phyloP scores from a whole-genome alignment of 2,329 filamentous ascomycete species.

The Xylariaceae sp. region DNA sequence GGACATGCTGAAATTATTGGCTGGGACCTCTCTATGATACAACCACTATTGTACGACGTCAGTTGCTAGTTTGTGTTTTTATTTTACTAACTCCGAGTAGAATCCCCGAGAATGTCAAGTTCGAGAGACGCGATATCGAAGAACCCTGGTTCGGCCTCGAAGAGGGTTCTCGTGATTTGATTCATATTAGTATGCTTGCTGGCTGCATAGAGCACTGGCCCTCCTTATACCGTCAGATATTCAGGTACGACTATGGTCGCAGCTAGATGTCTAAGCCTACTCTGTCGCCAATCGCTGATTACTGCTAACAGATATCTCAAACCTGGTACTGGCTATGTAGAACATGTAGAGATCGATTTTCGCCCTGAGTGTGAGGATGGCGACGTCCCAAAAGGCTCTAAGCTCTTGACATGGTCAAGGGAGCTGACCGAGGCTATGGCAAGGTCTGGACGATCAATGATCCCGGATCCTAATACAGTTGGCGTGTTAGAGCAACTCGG shows the following conservation, averaged over 20 bases:
- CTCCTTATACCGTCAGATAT: conserved; percentile 71
- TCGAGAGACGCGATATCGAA: conserved; percentile 77
- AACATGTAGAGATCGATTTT: conserved; percentile 90
- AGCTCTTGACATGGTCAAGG: conserved; percentile 69
- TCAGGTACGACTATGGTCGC: conserved; percentile 49
- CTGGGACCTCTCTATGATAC: conserved; percentile 43
- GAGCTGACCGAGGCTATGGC: conserved; percentile 70
- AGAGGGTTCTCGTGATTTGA: conserved; percentile 72
- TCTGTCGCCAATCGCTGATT: conserved; percentile 23
- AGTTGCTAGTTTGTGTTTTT: not conserved
- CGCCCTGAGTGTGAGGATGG: conserved; percentile 71
- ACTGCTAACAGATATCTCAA: conserved; percentile 66
- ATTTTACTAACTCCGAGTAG: conserved; percentile 45
- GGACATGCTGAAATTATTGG: conserved; percentile 37
- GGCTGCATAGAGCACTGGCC: conserved; percentile 80
- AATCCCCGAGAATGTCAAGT: conserved; percentile 70
- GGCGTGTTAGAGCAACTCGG: conserved; percentile 68
- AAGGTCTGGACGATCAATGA: conserved; percentile 65
- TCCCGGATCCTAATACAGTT: conserved; percentile 57
- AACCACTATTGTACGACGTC: conserved; percentile 39
- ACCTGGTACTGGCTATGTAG: conserved; percentile 74
- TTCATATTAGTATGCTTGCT: conserved; percentile 78
- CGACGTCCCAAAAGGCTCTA: conserved; percentile 58
- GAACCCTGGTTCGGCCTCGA: conserved; percentile 63
- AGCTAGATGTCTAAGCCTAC: conserved; percentile 33